A percentile compares a stretch with the other conserved stretches of the same genome.
Conservation (phyloP, 2,329 filamentous ascomycete species). For the Pseudocercospora vitis region DNA sequence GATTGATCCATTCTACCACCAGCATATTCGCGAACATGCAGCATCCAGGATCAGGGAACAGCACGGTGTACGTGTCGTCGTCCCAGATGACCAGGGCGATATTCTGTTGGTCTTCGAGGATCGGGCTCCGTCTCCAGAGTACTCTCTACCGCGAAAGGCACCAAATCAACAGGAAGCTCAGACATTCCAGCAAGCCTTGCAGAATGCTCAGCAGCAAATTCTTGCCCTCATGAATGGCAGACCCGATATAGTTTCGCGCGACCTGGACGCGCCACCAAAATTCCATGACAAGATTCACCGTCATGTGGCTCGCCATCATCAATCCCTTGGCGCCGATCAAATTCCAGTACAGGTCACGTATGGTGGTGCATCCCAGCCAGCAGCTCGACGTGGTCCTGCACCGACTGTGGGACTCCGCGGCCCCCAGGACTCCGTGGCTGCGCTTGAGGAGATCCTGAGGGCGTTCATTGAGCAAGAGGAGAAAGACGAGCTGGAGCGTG, state of each 20-base stretch:
- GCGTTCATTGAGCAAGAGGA: slow-evolving; percentile 84
- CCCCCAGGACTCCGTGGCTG: slow-evolving; percentile 69
- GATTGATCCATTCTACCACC: slow-evolving; percentile 77
- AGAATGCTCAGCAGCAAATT: slow-evolving; percentile 60
- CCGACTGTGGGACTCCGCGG: slow-evolving; percentile 67
- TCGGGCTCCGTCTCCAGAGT: slow-evolving; percentile 52
- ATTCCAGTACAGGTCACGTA: slow-evolving; percentile 60
- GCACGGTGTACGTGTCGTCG: slow-evolving; percentile 70
- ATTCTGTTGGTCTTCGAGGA: slow-evolving; percentile 76
- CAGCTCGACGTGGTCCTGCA: slow-evolving; percentile 48
- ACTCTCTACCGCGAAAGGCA: slow-evolving; percentile 56
- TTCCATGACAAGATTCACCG: slow-evolving; percentile 65
- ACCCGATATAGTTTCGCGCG: slow-evolving; percentile 55
- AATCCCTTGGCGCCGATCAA: slow-evolving; percentile 47
- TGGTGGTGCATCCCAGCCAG: slow-evolving; percentile 49
- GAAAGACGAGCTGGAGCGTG: slow-evolving; percentile 89
- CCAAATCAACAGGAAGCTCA: slow-evolving; percentile 57
- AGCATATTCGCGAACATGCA: slow-evolving; percentile 66
- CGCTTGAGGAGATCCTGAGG: slow-evolving; percentile 69
- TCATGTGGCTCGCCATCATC: slow-evolving; percentile 59
- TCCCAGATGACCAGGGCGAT: slow-evolving; percentile 63
- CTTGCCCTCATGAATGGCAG: slow-evolving; percentile 55
- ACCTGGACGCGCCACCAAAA: slow-evolving; percentile 57
- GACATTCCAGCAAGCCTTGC: slow-evolving; percentile 58
- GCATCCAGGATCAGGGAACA: slow-evolving; percentile 64